Conservation (phyloP, 192 early-diverging fungal species). For the Phlyctochytrium bullatum region DNA sequence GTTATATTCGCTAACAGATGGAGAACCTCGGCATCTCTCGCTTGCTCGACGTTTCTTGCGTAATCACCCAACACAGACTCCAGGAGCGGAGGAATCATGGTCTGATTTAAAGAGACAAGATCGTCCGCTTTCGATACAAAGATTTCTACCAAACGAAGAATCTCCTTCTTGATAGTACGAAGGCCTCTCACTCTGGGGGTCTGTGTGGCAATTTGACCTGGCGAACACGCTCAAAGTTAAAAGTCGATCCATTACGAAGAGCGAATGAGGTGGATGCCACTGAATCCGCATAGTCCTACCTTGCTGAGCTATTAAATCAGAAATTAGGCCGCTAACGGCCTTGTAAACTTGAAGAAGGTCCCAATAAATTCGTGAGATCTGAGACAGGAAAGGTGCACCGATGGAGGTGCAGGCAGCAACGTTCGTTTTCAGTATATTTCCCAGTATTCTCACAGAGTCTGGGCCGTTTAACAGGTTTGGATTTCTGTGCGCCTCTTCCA, state of each 20-base stretch:
- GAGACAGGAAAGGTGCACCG: slow-evolving; percentile 82
- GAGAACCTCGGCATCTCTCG: slow-evolving; percentile 94
- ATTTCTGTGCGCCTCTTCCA: slow-evolving; percentile 68
- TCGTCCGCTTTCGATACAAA: slow-evolving; percentile 90
- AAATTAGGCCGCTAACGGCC: slow-evolving; percentile 81
- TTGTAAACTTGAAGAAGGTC: slow-evolving; percentile 92
- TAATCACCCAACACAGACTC: slow-evolving; percentile 91
- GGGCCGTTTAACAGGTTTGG: slow-evolving; percentile 69
- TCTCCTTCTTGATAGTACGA: slow-evolving; percentile 96
- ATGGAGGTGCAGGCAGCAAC: slow-evolving; percentile 86
- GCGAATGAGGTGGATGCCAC: slow-evolving; percentile 13
- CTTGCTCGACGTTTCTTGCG: slow-evolving; percentile 77
- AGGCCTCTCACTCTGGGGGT: slow-evolving; percentile 86
- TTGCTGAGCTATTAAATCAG: slow-evolving; percentile 67
- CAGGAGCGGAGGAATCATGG: slow-evolving; percentile 87
- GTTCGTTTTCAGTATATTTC: slow-evolving; percentile 94
- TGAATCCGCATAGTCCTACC: slow-evolving; percentile 44
- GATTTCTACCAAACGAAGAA: slow-evolving; percentile 87
- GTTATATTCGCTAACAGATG: slow-evolving; percentile 90
- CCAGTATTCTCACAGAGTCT: slow-evolving; percentile 80
- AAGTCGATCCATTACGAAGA: slow-evolving; percentile 5
- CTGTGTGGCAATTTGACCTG: slow-evolving; percentile 85
- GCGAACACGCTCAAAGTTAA: too few relatives aligned
- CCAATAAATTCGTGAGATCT: slow-evolving; percentile 86
- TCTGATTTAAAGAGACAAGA: slow-evolving; percentile 70